These are phyloP conservation scores for Plasmodium yoelii DNA, from an alignment of 169 alveolate genomes.

Conservation along the genomic window DNA sequence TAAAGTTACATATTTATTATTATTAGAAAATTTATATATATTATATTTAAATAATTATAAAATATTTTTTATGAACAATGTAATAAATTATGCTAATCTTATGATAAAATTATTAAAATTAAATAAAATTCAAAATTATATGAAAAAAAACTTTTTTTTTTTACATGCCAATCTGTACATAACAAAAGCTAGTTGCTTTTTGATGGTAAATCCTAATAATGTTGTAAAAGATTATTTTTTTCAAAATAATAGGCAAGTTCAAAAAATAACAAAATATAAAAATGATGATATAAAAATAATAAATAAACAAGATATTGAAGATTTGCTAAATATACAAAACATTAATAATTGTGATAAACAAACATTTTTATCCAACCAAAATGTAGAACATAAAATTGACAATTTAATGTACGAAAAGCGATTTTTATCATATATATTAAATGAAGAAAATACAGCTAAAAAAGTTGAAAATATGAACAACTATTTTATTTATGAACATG, in stretches of 20 bases:
- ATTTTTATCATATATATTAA: conserved; percentile 43
- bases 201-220: background rate
- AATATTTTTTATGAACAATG: conserved; percentile 7
- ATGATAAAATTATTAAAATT: conserved; percentile 12
- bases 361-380: background rate
- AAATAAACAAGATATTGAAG: too few species aligned
- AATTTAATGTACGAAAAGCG: conserved; percentile 14
- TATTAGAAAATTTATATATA: conserved; percentile 35
- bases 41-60: conserved; percentile 28
- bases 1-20: conserved; percentile 3
- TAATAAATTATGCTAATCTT: conserved; percentile 25
- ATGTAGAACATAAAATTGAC: background rate
- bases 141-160: conserved; percentile 40
- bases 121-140: conserved; percentile 9
- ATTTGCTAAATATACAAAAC: background rate
- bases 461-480: conserved; percentile 5
- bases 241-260: background rate
- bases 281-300: too few species aligned
- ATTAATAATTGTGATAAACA: background rate
- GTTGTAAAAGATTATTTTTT: background rate
- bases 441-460: conserved; percentile 37
- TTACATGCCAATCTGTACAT: conserved; percentile 14
- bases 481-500: background rate
- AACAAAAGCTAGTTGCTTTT: conserved; percentile 29
- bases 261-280: background rate